Conservation (phyloP, 2,329 filamentous ascomycete species). For the Xenoacremonium recifei region DNA sequence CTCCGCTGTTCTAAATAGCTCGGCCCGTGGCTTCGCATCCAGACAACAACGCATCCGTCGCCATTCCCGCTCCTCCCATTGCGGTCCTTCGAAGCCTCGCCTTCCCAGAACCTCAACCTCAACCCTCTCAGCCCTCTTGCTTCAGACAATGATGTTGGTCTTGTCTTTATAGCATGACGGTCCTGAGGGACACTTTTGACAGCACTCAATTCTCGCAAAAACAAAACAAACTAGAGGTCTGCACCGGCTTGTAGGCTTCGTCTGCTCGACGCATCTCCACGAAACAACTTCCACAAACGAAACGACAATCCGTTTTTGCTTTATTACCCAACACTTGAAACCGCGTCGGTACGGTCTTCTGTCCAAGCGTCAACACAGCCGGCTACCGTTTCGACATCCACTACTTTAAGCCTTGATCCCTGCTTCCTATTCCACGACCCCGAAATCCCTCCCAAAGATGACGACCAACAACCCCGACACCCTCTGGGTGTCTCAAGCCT, state of each 20-base stretch:
- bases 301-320: background rate
- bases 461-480: slow-evolving; percentile 26
- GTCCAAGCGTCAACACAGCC: background rate
- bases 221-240: slow-evolving; percentile 12
- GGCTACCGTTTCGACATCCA: background rate
- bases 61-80: too few species aligned
- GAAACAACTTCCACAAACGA: slow-evolving; percentile 2
- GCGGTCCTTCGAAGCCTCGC: slow-evolving; percentile 9
- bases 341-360: too few species aligned
- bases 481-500: slow-evolving; percentile 35
- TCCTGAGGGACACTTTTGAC: slow-evolving; percentile 35
- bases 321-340: background rate
- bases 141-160: slow-evolving; percentile 32
- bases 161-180: slow-evolving; percentile 35
- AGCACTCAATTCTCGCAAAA: slow-evolving; percentile 8
- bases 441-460: slow-evolving; percentile 29
- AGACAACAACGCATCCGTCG: too few species aligned
- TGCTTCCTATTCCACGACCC: slow-evolving; percentile 37
- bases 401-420: slow-evolving; percentile 13
- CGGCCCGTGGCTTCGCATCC: background rate
- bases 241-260: slow-evolving; percentile 24
- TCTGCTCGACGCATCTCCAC: slow-evolving; percentile 16
- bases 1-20: slow-evolving; percentile 1
- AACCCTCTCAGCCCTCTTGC: slow-evolving; percentile 12
- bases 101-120: slow-evolving; percentile 10